Percentiles rank a stretch among this genome's conserved stretches.
Conservation (phyloP, 108 stramenopile genomes). For the Fistulifera solaris region DNA sequence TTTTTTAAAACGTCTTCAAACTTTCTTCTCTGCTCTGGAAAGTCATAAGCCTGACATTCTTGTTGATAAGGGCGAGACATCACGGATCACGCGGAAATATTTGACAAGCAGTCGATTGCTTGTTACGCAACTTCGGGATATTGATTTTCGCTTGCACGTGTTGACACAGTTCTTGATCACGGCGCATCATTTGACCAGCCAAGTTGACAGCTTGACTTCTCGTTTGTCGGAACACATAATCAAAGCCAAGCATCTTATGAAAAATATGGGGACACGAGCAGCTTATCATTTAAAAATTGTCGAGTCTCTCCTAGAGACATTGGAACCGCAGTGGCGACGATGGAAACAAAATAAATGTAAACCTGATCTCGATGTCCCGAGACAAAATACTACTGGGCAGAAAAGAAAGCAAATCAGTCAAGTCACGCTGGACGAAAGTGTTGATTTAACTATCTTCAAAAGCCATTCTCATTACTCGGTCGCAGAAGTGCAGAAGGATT, state of each 20-base stretch:
- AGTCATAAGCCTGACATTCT: constrained; percentile 12
- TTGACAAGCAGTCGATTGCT: constrained; percentile 54
- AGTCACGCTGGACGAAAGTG: too few species aligned
- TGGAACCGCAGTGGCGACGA: constrained; percentile 53
- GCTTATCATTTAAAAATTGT: constrained; percentile 17
- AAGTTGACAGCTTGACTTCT: constrained; percentile 24
- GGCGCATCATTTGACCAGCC: constrained; percentile 38
- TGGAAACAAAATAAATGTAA: constrained; percentile 77
- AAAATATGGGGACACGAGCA: constrained; percentile 10
- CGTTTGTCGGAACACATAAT: constrained; percentile 26
- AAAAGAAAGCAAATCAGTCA: background rate
- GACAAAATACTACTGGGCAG: background rate
- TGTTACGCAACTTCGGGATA: constrained; percentile 47
- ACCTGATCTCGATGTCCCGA: constrained; percentile 21
- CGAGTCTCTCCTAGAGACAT: constrained; percentile 32
- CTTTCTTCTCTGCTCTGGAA: constrained; percentile 54
- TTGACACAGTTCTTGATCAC: constrained; percentile 66
- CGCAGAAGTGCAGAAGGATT: background rate
- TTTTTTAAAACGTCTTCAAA: constrained; percentile 41
- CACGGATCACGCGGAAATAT: constrained; percentile 25
- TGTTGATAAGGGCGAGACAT: background rate
- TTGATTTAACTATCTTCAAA: background rate
- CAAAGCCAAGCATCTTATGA: constrained; percentile 32
- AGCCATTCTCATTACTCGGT: background rate
- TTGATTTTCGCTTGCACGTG: constrained; percentile 41